Evolutionary conservation across 2,329 filamentous ascomycete genomes (phyloP).

Genomic region (Colletotrichum siamense): DNA sequence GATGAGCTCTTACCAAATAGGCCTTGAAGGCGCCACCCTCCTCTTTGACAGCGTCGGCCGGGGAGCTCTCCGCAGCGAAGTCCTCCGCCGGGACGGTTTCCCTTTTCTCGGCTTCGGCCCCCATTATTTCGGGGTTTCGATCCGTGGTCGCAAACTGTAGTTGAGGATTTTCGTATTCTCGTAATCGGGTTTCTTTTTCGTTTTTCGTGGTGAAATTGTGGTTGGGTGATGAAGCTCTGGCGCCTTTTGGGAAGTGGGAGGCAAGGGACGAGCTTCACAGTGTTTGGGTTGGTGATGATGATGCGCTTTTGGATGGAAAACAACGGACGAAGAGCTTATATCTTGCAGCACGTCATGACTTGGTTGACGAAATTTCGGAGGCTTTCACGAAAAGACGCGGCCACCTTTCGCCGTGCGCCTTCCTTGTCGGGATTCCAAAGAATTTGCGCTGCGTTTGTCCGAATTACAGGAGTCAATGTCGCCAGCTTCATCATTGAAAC

Average conservation of each 20-base stretch:
- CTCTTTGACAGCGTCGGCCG: slow-evolving; percentile 3
- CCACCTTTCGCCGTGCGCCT: not conserved
- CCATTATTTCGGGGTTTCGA: not conserved
- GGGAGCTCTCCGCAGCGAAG: not conserved
- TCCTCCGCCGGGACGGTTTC: slow-evolving; percentile 1
- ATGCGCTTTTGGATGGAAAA: not conserved
- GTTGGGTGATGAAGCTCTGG: not conserved
- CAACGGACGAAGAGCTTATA: slow-evolving; percentile 6
- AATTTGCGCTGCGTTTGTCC: not conserved
- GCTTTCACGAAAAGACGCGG: not conserved
- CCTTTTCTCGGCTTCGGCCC: slow-evolving; percentile 7
- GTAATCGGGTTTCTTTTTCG: not conserved
- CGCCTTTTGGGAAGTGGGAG: not conserved
- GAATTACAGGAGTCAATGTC: not conserved
- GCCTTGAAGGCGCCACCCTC: slow-evolving; percentile 23
- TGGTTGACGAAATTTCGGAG: not conserved
- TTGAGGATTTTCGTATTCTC: not conserved
- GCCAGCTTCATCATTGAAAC: not conserved
- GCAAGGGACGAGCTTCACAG: not conserved
- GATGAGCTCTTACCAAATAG: slow-evolving; percentile 14
- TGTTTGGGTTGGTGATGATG: not conserved
- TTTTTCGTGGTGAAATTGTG: not conserved
- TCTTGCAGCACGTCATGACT: not conserved
- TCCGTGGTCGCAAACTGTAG: not conserved
- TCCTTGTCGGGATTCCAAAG: not conserved